Conservation (phyloP, 345 rosid species). For the Hevea brasiliensis region DNA sequence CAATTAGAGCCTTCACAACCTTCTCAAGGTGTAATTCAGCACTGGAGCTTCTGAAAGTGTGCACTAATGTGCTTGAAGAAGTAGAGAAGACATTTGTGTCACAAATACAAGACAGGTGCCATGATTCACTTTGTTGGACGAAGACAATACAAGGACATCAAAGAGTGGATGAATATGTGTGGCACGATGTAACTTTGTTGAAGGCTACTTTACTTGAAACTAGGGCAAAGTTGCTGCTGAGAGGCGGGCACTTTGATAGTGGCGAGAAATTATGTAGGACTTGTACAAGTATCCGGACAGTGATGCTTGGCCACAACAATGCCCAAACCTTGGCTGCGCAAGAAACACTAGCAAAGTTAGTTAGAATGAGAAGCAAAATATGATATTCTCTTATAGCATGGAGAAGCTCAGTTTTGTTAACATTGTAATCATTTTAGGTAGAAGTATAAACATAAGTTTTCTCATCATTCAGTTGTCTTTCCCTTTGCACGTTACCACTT, state of each 20-base stretch:
- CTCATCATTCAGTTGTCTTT: not conserved
- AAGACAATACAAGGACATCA: slow-evolving; percentile 50
- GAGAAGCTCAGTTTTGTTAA: slow-evolving; percentile 36
- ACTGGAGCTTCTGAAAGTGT: slow-evolving; percentile 77
- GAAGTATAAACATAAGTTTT: slow-evolving; percentile 11
- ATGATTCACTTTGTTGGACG: slow-evolving; percentile 84
- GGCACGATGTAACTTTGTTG: slow-evolving; percentile 86
- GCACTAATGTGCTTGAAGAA: slow-evolving; percentile 86
- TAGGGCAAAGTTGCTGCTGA: slow-evolving; percentile 73
- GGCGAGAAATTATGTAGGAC: slow-evolving; percentile 88
- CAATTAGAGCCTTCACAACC: slow-evolving; percentile 69
- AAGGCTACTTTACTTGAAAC: slow-evolving; percentile 81
- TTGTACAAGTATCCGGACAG: slow-evolving; percentile 84
- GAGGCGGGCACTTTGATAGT: slow-evolving; percentile 85
- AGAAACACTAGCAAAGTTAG: slow-evolving; percentile 83
- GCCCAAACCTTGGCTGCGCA: slow-evolving; percentile 83
- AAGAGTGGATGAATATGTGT: slow-evolving; percentile 79
- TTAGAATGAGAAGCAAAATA: slow-evolving; percentile 89
- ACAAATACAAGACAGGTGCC: slow-evolving; percentile 86
- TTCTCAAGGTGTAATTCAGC: slow-evolving; percentile 91
- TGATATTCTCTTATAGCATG: slow-evolving; percentile 22
- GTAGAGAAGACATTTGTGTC: slow-evolving; percentile 88
- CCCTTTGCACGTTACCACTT: not conserved
- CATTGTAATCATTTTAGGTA: slow-evolving; percentile 19
- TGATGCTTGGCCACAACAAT: slow-evolving; percentile 90